phyloP scores from a whole-genome alignment of 2,329 filamentous ascomycete genomes.

The Ploettnerulaceae sp. region DNA sequence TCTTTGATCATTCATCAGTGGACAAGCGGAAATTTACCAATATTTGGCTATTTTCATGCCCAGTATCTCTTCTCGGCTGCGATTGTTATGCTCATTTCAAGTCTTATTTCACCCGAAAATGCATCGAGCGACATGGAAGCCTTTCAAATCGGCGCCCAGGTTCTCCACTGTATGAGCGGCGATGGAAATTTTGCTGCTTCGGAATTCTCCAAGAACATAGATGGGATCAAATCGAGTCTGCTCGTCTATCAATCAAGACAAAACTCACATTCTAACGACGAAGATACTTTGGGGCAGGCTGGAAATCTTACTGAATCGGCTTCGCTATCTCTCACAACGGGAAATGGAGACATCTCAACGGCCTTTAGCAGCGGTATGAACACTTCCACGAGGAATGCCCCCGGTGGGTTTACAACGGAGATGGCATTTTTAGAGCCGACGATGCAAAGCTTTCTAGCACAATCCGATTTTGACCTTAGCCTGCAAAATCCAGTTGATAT shows the following conservation, averaged over 20 bases:
- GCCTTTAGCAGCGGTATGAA: neutral
- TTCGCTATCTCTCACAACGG: neutral
- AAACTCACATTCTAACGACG: neutral
- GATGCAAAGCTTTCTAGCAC: constrained; percentile 3
- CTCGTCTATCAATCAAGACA: neutral
- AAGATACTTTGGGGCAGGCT: neutral
- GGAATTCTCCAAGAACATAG: constrained; percentile 40
- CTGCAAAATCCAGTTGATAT: neutral
- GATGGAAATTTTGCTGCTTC: constrained; percentile 40
- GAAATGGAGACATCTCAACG: neutral
- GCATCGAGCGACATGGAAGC: constrained; percentile 36
- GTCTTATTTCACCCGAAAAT: constrained; percentile 34
- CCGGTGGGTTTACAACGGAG: constrained; percentile 3
- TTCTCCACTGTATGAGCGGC: constrained; percentile 37
- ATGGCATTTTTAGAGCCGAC: constrained; percentile 3
- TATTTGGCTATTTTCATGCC: constrained; percentile 44
- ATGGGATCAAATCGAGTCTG: constrained; percentile 17
- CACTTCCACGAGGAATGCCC: constrained; percentile 1
- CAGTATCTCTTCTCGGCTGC: constrained; percentile 45
- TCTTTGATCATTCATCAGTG: constrained; percentile 41
- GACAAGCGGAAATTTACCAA: constrained; percentile 43
- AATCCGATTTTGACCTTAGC: constrained; percentile 3
- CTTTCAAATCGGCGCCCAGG: constrained; percentile 37
- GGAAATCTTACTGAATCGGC: neutral
- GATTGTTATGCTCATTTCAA: constrained; percentile 42